Evolutionary conservation across 495 filamentous ascomycete genomes (phyloP).

Genomic region (Penicillium longicatenatum): DNA sequence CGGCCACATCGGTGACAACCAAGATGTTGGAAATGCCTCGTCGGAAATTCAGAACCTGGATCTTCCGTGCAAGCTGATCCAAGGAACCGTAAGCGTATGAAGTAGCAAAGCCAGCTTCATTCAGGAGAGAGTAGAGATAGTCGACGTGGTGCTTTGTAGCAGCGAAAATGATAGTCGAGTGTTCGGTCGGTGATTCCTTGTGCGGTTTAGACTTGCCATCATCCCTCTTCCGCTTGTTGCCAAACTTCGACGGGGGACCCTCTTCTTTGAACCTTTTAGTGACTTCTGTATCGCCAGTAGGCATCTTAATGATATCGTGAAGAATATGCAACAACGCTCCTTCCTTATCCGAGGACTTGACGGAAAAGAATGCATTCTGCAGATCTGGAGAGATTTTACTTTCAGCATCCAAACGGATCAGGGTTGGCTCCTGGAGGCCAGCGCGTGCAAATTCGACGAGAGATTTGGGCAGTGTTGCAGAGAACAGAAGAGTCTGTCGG

Average conservation of each 20-base stretch:
- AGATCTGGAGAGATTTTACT: slow-evolving; percentile 94
- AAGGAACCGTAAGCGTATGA: slow-evolving; percentile 93
- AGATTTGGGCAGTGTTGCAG: slow-evolving; percentile 88
- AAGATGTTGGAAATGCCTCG: slow-evolving; percentile 82
- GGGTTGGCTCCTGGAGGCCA: slow-evolving; percentile 83
- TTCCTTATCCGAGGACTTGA: slow-evolving; percentile 92
- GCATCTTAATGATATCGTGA: slow-evolving; percentile 90
- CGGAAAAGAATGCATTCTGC: slow-evolving; percentile 87
- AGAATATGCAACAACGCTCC: slow-evolving; percentile 87
- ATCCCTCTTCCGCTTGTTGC: slow-evolving; percentile 68
- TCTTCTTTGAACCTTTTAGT: slow-evolving; percentile 38
- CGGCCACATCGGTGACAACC: slow-evolving; percentile 97
- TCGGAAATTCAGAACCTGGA: slow-evolving; percentile 87
- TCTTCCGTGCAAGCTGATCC: slow-evolving; percentile 88
- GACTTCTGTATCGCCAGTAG: slow-evolving; percentile 67
- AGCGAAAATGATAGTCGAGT: slow-evolving; percentile 92
- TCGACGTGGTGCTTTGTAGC: slow-evolving; percentile 99
- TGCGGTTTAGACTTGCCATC: slow-evolving; percentile 35
- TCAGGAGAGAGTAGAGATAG: slow-evolving; percentile 75
- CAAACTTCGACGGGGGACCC: slow-evolving; percentile 42
- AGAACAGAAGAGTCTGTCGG: slow-evolving; percentile 91
- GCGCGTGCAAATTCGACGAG: slow-evolving; percentile 95
- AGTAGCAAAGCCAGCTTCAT: slow-evolving; percentile 76
- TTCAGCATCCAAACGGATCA: slow-evolving; percentile 89
- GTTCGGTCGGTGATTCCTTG: slow-evolving; percentile 49